These are phyloP conservation scores for Candida sp. DNA, from an alignment of 1,139 yeast species.

Conservation along the genomic window DNA sequence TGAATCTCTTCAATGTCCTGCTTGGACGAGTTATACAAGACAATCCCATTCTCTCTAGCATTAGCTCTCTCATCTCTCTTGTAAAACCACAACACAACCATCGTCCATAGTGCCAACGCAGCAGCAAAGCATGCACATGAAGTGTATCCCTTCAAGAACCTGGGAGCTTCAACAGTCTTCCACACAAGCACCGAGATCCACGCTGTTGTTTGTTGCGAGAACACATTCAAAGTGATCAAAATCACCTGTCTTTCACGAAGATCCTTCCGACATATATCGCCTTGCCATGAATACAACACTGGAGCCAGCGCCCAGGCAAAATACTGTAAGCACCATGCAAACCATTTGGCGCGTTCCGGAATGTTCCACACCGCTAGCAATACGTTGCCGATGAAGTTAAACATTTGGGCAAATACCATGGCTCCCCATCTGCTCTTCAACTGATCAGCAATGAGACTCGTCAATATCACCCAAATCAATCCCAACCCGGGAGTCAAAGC, in stretches of 20 bases:
- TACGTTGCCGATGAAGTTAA: constrained; percentile 41
- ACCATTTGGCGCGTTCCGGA: constrained; percentile 51
- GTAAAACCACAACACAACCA: constrained; percentile 58
- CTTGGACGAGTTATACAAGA: constrained; percentile 43
- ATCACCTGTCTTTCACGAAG: constrained; percentile 47
- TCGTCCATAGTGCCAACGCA: constrained; percentile 56
- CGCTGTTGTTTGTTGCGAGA: constrained; percentile 49
- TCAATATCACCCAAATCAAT: constrained; percentile 41
- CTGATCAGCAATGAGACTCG: constrained; percentile 51
- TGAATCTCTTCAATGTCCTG: constrained; percentile 6
- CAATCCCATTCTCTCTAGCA: constrained; percentile 58
- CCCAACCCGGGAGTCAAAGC: constrained; percentile 52
- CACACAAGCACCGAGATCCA: constrained; percentile 53
- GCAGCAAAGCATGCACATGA: constrained; percentile 58
- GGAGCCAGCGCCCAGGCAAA: constrained; percentile 58
- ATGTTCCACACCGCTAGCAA: constrained; percentile 52
- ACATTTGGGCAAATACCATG: constrained; percentile 54
- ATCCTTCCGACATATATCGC: constrained; percentile 50
- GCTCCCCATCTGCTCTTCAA: constrained; percentile 62
- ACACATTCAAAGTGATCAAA: constrained; percentile 46
- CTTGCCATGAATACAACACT: constrained; percentile 50
- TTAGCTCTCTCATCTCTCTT: constrained; percentile 57
- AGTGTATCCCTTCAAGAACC: constrained; percentile 42
- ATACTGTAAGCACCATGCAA: constrained; percentile 49
- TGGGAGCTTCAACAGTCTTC: constrained; percentile 46